phyloP scores from a whole-genome alignment of 352 stramenopile genomes.

The Phytopythium ostracodes region DNA sequence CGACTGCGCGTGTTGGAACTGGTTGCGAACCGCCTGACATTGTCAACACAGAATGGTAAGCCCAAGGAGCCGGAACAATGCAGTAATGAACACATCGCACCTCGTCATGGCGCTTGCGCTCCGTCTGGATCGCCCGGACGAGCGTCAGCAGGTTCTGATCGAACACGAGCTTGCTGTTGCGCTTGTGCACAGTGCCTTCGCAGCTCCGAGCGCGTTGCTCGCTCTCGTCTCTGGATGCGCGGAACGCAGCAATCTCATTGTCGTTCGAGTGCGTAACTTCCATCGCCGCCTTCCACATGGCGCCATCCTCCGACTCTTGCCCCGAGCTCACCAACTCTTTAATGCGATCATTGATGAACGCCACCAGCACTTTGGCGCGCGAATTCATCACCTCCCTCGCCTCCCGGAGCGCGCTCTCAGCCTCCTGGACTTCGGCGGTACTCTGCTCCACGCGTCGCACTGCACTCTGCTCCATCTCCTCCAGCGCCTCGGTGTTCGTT shows the following conservation, averaged over 20 bases:
- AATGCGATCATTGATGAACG: conserved; percentile 21
- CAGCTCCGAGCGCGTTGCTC: conserved; percentile 16
- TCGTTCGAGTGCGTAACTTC: conserved; percentile 36
- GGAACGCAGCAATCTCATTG: conserved; percentile 25
- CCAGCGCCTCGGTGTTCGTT: conserved; percentile 14
- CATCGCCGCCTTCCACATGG: conserved; percentile 24
- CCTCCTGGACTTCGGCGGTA: conserved; percentile 18
- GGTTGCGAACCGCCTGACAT: conserved; percentile 20
- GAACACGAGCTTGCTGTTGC: conserved; percentile 25
- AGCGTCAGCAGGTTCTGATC: conserved; percentile 27
- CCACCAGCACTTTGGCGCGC: conserved; percentile 23
- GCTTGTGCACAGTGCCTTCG: conserved; percentile 12
- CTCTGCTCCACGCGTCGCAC: conserved; percentile 11
- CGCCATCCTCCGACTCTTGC: conserved; percentile 25
- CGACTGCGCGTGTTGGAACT: conserved; percentile 11
- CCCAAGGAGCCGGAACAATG: not conserved
- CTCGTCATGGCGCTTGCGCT: conserved; percentile 13
- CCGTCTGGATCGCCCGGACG: conserved; percentile 21
- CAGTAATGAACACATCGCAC: not conserved
- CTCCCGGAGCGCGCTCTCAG: conserved; percentile 18
- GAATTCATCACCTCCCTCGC: conserved; percentile 25
- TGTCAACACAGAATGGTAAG: not conserved
- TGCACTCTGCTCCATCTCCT: conserved; percentile 23
- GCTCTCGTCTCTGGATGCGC: conserved; percentile 22
- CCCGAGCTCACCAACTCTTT: conserved; percentile 22